A percentile compares a stretch with the other conserved stretches of the same genome.
phyloP scores from a whole-genome alignment of 2,329 filamentous ascomycete species.

The Xylariaceae sp. region DNA sequence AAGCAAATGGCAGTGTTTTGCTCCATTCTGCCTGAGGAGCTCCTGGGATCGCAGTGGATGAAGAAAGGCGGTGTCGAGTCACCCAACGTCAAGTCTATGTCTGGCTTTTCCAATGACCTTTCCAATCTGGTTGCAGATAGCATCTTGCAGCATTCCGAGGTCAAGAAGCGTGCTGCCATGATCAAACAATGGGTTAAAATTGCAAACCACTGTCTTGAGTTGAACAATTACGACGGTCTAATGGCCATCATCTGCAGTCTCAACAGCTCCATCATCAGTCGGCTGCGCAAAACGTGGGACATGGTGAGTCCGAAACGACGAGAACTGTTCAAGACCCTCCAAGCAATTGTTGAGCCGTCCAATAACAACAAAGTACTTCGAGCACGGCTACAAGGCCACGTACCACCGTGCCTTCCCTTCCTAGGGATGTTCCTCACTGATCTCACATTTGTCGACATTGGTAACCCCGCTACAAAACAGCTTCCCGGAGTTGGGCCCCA shows the following conservation, averaged over 20 bases:
- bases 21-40: conserved; percentile 85
- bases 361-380: conserved; percentile 90
- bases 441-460: conserved; percentile 91
- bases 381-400: conserved; percentile 76
- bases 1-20: conserved; percentile 92
- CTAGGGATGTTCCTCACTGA: conserved; percentile 96
- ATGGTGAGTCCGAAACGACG: conserved; percentile 80
- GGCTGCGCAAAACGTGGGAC: conserved; percentile 91
- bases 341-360: conserved; percentile 81
- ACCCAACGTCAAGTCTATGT: conserved; percentile 92
- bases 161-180: conserved; percentile 82
- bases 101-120: conserved; percentile 84
- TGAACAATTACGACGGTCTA: conserved; percentile 93
- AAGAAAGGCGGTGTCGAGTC: conserved; percentile 78
- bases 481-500: conserved; percentile 55
- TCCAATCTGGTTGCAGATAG: conserved; percentile 92
- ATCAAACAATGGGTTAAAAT: conserved; percentile 99
- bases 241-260: conserved; percentile 97
- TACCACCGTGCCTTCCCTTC: conserved; percentile 91
- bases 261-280: conserved; percentile 86
- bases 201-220: conserved; percentile 77
- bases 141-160: conserved; percentile 82
- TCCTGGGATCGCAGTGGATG: conserved; percentile 90
- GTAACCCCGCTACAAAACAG: conserved; percentile 82
- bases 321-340: conserved; percentile 72